A percentile compares a stretch with the other conserved stretches of the same genome.
Evolutionary conservation across 2,329 filamentous ascomycete genomes (phyloP).

Genomic region (Amesomyces nigricolor): DNA sequence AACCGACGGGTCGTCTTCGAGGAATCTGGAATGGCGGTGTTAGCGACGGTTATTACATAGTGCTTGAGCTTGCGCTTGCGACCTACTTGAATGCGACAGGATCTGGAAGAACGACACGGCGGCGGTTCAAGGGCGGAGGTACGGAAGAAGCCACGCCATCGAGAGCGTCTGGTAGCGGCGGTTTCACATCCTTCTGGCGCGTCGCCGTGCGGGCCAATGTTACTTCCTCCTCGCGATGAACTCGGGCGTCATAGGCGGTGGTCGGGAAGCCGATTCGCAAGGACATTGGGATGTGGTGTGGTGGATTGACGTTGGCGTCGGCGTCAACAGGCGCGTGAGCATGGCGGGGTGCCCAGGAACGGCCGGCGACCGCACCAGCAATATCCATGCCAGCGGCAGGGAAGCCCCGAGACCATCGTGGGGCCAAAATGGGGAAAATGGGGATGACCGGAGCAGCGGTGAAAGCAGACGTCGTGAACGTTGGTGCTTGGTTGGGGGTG

Average conservation of each 20-base stretch:
- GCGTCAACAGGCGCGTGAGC: constrained; percentile 7
- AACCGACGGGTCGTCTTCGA: constrained; percentile 78
- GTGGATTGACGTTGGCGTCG: constrained; percentile 2
- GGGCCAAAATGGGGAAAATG: constrained; percentile 1
- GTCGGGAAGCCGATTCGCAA: constrained; percentile 34
- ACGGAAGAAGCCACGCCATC: constrained; percentile 26
- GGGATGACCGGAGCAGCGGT: not conserved
- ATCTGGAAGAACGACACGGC: constrained; percentile 52
- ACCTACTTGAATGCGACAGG: constrained; percentile 51
- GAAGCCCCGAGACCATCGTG: constrained; percentile 15
- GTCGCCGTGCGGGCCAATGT: constrained; percentile 32
- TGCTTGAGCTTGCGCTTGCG: not conserved
- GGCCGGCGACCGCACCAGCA: not conserved
- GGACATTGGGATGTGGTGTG: constrained; percentile 31
- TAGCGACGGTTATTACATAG: not conserved
- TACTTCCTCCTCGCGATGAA: constrained; percentile 36
- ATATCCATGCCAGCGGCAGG: constrained; percentile 13
- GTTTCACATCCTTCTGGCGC: constrained; percentile 25
- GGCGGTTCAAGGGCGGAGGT: constrained; percentile 32
- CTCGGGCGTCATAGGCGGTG: constrained; percentile 29
- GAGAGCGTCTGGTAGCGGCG: constrained; percentile 20
- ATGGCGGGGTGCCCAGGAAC: constrained; percentile 5
- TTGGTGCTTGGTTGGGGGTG: not conserved
- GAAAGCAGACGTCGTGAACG: not conserved
- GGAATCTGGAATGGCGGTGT: constrained; percentile 47